phyloP scores from a whole-genome alignment of 2,329 filamentous ascomycete species.

The Exophiala calicioides region DNA sequence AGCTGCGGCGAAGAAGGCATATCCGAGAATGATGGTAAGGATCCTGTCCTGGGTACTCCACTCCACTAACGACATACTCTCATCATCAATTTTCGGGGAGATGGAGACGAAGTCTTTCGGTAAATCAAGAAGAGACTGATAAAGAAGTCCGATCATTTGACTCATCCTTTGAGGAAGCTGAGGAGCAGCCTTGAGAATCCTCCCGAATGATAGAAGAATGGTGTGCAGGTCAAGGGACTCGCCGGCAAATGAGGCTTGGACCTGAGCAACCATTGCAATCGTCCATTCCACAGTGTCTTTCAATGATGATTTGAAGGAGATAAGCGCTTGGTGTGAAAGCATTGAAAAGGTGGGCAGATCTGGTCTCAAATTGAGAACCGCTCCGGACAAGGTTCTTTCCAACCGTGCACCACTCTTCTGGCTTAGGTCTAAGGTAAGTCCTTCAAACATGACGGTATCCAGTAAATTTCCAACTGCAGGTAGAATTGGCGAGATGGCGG shows the following conservation, averaged over 20 bases:
- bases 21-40: conserved; percentile 79
- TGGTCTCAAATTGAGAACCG: conserved; percentile 38
- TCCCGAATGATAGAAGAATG: background rate
- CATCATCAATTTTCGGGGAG: conserved; percentile 1
- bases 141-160: background rate
- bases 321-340: conserved; percentile 67
- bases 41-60: conserved; percentile 69
- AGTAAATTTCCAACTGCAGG: conserved; percentile 19
- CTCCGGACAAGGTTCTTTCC: conserved; percentile 26
- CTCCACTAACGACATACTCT: conserved; percentile 61
- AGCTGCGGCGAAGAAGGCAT: conserved; percentile 70
- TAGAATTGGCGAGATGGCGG: conserved; percentile 28
- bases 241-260: conserved; percentile 33
- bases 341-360: conserved; percentile 77
- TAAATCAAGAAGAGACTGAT: background rate
- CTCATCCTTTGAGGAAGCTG: background rate
- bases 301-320: conserved; percentile 42
- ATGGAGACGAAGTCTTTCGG: conserved; percentile 9
- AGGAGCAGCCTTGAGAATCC: conserved; percentile 4
- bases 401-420: conserved; percentile 28
- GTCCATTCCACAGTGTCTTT: conserved; percentile 3
- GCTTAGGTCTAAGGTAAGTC: conserved; percentile 23
- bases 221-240: background rate
- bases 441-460: conserved; percentile 20
- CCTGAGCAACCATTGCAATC: conserved; percentile 29